Percentiles rank a stretch among this genome's conserved stretches.
Conservation (phyloP, 2,329 filamentous ascomycete species). For the Venturia oleaginea region DNA sequence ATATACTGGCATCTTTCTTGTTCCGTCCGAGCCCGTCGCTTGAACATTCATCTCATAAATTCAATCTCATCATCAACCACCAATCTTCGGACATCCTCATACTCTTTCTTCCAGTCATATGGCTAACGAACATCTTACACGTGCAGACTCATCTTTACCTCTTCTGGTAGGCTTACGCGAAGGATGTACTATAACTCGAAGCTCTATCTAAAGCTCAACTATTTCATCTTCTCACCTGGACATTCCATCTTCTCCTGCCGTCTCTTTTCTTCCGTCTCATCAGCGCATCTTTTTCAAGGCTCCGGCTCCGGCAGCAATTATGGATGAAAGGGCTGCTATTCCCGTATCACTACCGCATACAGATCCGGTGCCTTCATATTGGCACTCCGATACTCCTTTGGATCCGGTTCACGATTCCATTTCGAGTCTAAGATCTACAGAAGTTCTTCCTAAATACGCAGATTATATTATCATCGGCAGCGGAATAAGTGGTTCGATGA, state of each 20-base stretch:
- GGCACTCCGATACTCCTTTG: conserved; percentile 58
- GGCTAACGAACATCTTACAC: background rate
- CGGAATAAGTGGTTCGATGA: conserved; percentile 59
- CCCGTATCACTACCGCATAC: conserved; percentile 44
- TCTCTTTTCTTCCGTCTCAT: background rate
- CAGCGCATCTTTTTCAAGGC: background rate
- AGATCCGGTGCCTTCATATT: conserved; percentile 58
- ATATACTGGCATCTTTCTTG: too few species aligned
- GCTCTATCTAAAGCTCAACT: background rate
- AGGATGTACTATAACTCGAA: background rate
- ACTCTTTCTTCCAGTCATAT: background rate
- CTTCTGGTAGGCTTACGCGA: background rate
- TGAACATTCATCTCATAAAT: background rate
- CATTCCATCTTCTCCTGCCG: background rate
- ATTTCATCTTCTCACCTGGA: background rate
- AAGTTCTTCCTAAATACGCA: conserved; percentile 49
- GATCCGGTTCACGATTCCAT: conserved; percentile 35
- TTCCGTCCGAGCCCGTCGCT: too few species aligned
- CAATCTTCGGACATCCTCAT: background rate
- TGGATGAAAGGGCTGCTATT: conserved; percentile 9
- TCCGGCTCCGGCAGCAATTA: background rate
- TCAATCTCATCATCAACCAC: background rate
- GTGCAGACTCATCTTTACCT: background rate
- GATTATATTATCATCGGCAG: conserved; percentile 67
- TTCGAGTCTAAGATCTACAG: conserved; percentile 58